Conservation (phyloP, 1,284 basidiomycete genomes). For the Ceratobasidium sp. region DNA sequence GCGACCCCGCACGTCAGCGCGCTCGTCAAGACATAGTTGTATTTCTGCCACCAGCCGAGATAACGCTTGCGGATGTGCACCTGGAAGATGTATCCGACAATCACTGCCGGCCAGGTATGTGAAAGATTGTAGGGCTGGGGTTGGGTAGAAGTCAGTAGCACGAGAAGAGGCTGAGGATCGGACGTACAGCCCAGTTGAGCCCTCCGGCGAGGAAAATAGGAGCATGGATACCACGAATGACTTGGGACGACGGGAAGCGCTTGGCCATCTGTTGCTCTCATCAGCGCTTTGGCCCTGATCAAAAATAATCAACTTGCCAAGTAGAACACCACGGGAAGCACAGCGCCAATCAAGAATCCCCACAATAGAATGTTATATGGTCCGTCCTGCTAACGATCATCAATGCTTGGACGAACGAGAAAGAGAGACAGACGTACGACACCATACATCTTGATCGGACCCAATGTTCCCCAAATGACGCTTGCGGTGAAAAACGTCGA, state of each 20-base stretch:
- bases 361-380: slow-evolving; percentile 39
- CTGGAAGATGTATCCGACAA: slow-evolving; percentile 53
- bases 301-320: slow-evolving; percentile 30
- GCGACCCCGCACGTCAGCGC: slow-evolving; percentile 46
- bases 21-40: slow-evolving; percentile 45
- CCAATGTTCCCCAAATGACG: slow-evolving; percentile 46
- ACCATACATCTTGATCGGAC: slow-evolving; percentile 44
- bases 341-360: slow-evolving; percentile 42
- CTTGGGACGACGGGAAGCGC: not conserved
- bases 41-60: slow-evolving; percentile 48
- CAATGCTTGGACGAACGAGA: not conserved
- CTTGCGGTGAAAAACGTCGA: slow-evolving; percentile 44
- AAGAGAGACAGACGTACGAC: not conserved
- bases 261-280: not conserved
- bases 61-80: slow-evolving; percentile 47
- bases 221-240: slow-evolving; percentile 49
- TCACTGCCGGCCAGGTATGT: slow-evolving; percentile 49
- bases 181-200: slow-evolving; percentile 53
- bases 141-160: slow-evolving; percentile 50
- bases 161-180: slow-evolving; percentile 54
- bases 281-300: slow-evolving; percentile 10
- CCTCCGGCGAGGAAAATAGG: slow-evolving; percentile 59
- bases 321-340: slow-evolving; percentile 44
- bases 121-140: slow-evolving; percentile 34
- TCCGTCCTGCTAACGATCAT: not conserved